phyloP scores from a whole-genome alignment of 2,329 filamentous ascomycete species.

The Malbranchea zuffiana region DNA sequence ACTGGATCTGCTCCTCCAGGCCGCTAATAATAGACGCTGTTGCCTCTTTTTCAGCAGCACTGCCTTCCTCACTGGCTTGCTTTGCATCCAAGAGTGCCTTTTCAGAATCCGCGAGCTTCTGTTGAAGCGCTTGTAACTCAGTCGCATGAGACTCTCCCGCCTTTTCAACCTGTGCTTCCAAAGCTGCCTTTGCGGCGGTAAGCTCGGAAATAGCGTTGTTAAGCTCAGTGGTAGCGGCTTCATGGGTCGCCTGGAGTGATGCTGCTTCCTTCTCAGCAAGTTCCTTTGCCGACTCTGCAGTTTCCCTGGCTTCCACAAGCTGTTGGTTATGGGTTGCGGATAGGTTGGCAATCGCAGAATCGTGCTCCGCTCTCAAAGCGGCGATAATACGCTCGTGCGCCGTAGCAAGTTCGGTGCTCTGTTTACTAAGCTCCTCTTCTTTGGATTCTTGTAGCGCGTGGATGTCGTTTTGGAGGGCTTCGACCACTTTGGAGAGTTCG shows the following conservation, averaged over 20 bases:
- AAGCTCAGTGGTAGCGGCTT: constrained; percentile 8
- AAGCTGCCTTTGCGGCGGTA: constrained; percentile 7
- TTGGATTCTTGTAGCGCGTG: constrained; percentile 12
- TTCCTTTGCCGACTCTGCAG: constrained; percentile 11
- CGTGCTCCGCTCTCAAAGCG: constrained; percentile 15
- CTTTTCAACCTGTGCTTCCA: constrained; percentile 9
- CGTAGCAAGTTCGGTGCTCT: constrained; percentile 9
- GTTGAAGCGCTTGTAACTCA: constrained; percentile 15
- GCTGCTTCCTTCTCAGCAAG: constrained; percentile 12
- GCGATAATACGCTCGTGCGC: constrained; percentile 14
- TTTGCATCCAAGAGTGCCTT: constrained; percentile 15
- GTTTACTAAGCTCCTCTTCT: constrained; percentile 10
- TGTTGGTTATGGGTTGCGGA: constrained; percentile 13
- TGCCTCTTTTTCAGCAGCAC: constrained; percentile 13
- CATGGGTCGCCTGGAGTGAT: constrained; percentile 12
- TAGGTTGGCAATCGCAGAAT: constrained; percentile 12
- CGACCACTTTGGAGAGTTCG: constrained; percentile 24
- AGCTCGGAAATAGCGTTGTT: constrained; percentile 12
- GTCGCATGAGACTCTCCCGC: constrained; percentile 11
- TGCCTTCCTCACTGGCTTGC: constrained; percentile 11
- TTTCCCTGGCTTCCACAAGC: constrained; percentile 15
- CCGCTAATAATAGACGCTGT: constrained; percentile 12
- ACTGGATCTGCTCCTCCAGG: constrained; percentile 15
- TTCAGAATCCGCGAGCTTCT: constrained; percentile 17
- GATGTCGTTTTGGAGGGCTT: constrained; percentile 27